These are phyloP conservation scores for Knufia petricola DNA, from an alignment of 2,329 filamentous ascomycete genomes.

Conservation along the genomic window DNA sequence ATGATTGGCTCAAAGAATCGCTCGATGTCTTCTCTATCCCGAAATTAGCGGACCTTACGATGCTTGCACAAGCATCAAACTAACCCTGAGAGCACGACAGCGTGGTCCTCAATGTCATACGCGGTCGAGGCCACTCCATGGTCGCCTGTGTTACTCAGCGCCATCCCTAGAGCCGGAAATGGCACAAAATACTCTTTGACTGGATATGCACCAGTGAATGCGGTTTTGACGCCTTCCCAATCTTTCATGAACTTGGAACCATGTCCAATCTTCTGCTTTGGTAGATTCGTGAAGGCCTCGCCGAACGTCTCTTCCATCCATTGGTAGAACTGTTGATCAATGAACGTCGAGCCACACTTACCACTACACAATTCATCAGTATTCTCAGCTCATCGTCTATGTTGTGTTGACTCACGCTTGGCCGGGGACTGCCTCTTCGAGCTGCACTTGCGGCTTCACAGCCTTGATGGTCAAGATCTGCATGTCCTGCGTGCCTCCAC, in stretches of 20 bases:
- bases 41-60: too few relatives aligned
- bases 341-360: slow-evolving; percentile 28
- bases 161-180: slow-evolving; percentile 3
- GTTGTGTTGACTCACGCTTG: too few relatives aligned
- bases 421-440: too few relatives aligned
- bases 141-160: neutral
- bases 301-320: slow-evolving; percentile 27
- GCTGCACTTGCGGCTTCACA: slow-evolving; percentile 8
- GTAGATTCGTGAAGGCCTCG: slow-evolving; percentile 23
- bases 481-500: slow-evolving; percentile 20
- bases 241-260: slow-evolving; percentile 29
- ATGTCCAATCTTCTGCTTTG: slow-evolving; percentile 21
- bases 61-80: neutral
- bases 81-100: slow-evolving; percentile 1
- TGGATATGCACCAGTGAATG: slow-evolving; percentile 20
- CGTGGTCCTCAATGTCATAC: slow-evolving; percentile 11
- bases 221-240: slow-evolving; percentile 27
- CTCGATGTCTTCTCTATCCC: slow-evolving; percentile 11
- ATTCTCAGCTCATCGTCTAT: too few relatives aligned
- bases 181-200: neutral
- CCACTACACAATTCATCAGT: slow-evolving; percentile 18
- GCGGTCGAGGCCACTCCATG: neutral
- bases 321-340: slow-evolving; percentile 28
- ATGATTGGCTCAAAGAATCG: slow-evolving; percentile 13
- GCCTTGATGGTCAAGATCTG: slow-evolving; percentile 6